These are phyloP conservation scores for Aspergillus saccharolyticus DNA, from an alignment of 495 filamentous ascomycete species.

Conservation along the genomic window DNA sequence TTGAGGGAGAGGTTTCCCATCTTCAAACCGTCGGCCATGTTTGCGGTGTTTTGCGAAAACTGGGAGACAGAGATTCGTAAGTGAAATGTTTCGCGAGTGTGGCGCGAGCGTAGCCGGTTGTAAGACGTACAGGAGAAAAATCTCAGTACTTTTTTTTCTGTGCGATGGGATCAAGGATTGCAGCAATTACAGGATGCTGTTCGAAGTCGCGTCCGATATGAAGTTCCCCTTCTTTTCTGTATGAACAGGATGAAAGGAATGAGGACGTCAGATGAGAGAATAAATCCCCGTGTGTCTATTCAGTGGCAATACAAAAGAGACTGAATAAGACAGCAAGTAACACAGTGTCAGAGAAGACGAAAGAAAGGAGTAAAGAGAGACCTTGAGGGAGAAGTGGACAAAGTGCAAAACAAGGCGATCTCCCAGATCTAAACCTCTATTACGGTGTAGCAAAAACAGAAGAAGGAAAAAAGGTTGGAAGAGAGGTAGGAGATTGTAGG, in stretches of 20 bases:
- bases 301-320: constrained; percentile 17
- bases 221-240: constrained; percentile 14
- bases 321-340: constrained; percentile 6
- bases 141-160: constrained; percentile 5
- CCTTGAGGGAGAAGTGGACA: constrained; percentile 10
- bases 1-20: constrained; percentile 79
- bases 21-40: constrained; percentile 93
- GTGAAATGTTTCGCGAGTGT: constrained; percentile 4
- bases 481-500: constrained; percentile 28
- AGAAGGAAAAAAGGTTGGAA: constrained; percentile 26
- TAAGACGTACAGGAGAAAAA: constrained; percentile 13
- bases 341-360: constrained; percentile 9
- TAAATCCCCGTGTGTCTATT: constrained; percentile 18
- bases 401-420: constrained; percentile 24
- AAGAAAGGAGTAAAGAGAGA: constrained; percentile 12
- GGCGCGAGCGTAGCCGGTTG: constrained; percentile 10
- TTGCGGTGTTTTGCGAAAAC: constrained; percentile 38
- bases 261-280: constrained; percentile 10
- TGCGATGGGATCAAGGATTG: background rate
- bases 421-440: constrained; percentile 30
- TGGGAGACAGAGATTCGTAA: constrained; percentile 8
- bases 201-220: constrained; percentile 8
- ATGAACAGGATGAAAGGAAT: constrained; percentile 9
- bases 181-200: background rate
- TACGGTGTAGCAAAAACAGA: constrained; percentile 28